A percentile compares a stretch with the other conserved stretches of the same genome.
phyloP scores from a whole-genome alignment of 164 flowering plant genomes.

The Umbellularia californica region DNA sequence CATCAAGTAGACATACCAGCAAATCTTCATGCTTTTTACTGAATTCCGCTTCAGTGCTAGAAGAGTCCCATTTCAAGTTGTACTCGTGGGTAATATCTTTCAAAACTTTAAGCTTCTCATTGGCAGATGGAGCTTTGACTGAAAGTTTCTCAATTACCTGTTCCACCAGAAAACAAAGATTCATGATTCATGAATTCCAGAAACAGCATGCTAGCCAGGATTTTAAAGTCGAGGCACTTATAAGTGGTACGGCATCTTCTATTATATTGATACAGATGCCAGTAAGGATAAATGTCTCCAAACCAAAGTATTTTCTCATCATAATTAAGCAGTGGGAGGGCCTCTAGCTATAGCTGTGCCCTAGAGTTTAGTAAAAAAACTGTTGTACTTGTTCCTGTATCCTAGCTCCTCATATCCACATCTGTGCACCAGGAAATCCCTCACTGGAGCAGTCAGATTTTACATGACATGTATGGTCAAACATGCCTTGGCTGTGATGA shows the following conservation, averaged over 20 bases:
- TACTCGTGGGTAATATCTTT: slow-evolving; percentile 71
- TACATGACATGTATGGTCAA: too few species aligned
- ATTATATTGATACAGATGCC: too few species aligned
- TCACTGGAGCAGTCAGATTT: too few species aligned
- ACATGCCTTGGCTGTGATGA: too few species aligned
- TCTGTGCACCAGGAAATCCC: background rate
- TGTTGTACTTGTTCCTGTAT: too few species aligned
- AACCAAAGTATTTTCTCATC: too few species aligned
- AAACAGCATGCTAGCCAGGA: background rate
- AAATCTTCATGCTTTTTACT: slow-evolving; percentile 82
- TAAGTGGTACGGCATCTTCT: too few species aligned
- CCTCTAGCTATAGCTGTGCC: background rate
- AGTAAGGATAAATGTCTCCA: too few species aligned
- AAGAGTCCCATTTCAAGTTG: slow-evolving; percentile 77
- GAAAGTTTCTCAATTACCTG: slow-evolving; percentile 95
- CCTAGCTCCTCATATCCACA: background rate
- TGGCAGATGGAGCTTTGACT: slow-evolving; percentile 64
- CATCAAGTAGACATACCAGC: slow-evolving; percentile 41
- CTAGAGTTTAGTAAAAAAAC: background rate
- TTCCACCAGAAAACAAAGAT: slow-evolving; percentile 2
- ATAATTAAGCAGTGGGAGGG: too few species aligned
- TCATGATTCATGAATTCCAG: background rate
- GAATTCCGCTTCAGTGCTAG: slow-evolving; percentile 69
- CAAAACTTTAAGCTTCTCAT: slow-evolving; percentile 56
- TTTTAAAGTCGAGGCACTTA: too few species aligned